Evolutionary conservation across 83 land plant species (phyloP).

Genomic region (Diphasiastrum complanatum): DNA sequence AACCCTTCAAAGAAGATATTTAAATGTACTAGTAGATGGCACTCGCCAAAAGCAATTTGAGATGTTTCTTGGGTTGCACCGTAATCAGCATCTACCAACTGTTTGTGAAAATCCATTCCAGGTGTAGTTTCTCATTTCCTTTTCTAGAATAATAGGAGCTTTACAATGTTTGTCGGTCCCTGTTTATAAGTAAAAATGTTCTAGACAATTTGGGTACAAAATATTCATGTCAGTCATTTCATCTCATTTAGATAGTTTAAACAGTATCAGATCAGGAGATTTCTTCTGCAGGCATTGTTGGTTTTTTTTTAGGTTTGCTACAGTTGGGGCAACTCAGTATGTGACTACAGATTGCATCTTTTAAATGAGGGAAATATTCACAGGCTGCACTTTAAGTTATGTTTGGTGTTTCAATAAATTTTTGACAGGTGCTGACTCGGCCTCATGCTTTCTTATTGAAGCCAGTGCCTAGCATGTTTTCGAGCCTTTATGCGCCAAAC

Average conservation of each 20-base stretch:
- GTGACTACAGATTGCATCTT: too few species aligned
- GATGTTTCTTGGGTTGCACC: constrained; percentile 85
- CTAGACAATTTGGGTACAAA: too few species aligned
- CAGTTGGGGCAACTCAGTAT: too few species aligned
- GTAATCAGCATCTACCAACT: constrained; percentile 85
- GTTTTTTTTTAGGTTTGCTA: too few species aligned
- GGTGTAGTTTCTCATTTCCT: constrained; percentile 40
- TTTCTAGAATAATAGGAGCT: not conserved
- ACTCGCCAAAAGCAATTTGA: constrained; percentile 95
- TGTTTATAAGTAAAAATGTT: too few species aligned
- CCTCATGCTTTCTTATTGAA: constrained; percentile 69
- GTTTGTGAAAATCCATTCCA: constrained; percentile 47
- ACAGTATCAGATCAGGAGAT: too few species aligned
- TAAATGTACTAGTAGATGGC: constrained; percentile 79
- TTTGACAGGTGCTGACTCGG: constrained; percentile 67
- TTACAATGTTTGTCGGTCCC: not conserved
- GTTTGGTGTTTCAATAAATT: not conserved
- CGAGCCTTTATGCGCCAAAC: constrained; percentile 42
- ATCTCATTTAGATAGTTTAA: too few species aligned
- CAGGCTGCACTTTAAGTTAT: too few species aligned
- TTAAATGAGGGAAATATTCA: too few species aligned
- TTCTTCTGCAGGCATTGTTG: too few species aligned
- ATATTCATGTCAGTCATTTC: too few species aligned
- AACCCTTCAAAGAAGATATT: constrained; percentile 81
- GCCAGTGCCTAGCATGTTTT: constrained; percentile 65